phyloP scores from a whole-genome alignment of 306 rosid genomes.

The barrel medic (Medicago truncatula) region MtrunA17r5.0-ANR NC_053045.1:38260501-38261000 shows the following conservation, averaged over 20 bases:
- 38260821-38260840: neutral
- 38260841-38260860: neutral
- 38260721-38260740: constrained; percentile 60
- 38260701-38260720: constrained; percentile 54
- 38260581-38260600: constrained; percentile 65
- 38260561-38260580: constrained; percentile 64
- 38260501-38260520: constrained; percentile 74
- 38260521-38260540: constrained; percentile 62
- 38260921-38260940: constrained; percentile 47
- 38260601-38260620: constrained; percentile 38
- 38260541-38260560: constrained; percentile 52
- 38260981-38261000: constrained; percentile 57
- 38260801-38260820: neutral
- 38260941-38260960: constrained; percentile 54
- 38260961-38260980: constrained; percentile 43
- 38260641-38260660: constrained; percentile 48
- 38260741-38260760: constrained; percentile 47
- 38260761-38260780: neutral
- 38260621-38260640: constrained; percentile 46
- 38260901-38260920: constrained; percentile 20
- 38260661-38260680: constrained; percentile 39
- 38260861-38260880: constrained; percentile 64
- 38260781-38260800: too few relatives aligned
- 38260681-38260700: constrained; percentile 50
- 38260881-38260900: constrained; percentile 59